These are phyloP conservation scores for Hypoxylon sp. DNA, from an alignment of 2,329 filamentous ascomycete species.

Conservation along the genomic window DNA sequence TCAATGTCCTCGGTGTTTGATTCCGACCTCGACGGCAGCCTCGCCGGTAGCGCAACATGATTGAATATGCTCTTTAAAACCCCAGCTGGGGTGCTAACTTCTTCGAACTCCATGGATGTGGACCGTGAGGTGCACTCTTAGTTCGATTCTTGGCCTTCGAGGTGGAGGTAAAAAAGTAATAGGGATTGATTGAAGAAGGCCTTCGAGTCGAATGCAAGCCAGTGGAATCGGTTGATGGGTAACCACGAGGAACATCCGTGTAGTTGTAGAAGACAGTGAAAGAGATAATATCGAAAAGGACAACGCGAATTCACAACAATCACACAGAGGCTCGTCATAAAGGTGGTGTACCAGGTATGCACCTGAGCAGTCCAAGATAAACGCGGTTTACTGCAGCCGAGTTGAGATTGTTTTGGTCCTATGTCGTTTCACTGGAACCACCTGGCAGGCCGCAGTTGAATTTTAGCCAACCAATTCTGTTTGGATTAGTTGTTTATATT, in stretches of 20 bases:
- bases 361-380: not conserved
- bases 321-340: not conserved
- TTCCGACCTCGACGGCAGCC: constrained; percentile 39
- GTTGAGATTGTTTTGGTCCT: constrained; percentile 6
- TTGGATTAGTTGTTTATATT: constrained; percentile 21
- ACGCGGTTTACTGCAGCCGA: not conserved
- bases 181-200: not conserved
- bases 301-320: not conserved
- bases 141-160: not conserved
- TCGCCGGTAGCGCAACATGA: constrained; percentile 44
- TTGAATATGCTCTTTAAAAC: constrained; percentile 40
- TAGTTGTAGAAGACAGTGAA: not conserved
- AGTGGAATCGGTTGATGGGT: not conserved
- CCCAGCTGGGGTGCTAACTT: constrained; percentile 14
- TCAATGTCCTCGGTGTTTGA: constrained; percentile 33
- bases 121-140: not conserved
- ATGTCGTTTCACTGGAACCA: constrained; percentile 26
- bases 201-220: not conserved
- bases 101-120: constrained; percentile 19
- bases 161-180: not conserved
- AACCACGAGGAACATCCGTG: not conserved
- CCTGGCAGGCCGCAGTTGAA: constrained; percentile 17
- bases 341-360: not conserved
- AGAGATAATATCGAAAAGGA: not conserved
- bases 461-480: constrained; percentile 21